These are phyloP conservation scores for Mucor velutinosus DNA, from an alignment of 371 early-diverging fungal species.

Conservation along the genomic window DNA sequence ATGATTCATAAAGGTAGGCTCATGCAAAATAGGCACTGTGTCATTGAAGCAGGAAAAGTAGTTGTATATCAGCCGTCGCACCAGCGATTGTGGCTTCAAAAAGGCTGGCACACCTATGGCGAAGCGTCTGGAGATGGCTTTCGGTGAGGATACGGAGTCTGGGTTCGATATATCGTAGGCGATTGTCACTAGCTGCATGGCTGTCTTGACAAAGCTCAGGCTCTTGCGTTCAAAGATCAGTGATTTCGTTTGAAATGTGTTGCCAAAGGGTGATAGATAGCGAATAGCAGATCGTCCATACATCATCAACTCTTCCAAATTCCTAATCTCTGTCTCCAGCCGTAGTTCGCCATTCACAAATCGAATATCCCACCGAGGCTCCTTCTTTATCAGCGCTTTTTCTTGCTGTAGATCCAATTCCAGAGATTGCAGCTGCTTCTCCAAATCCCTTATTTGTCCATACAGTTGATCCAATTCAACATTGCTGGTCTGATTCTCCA, in stretches of 20 bases:
- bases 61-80: slow-evolving; percentile 6
- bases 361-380: slow-evolving; percentile 13
- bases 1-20: slow-evolving; percentile 17
- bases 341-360: slow-evolving; percentile 4
- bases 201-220: slow-evolving; percentile 8
- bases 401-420: slow-evolving; percentile 12
- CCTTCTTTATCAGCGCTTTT: slow-evolving; percentile 7
- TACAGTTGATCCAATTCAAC: background rate
- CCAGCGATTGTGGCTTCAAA: background rate
- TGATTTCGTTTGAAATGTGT: slow-evolving; percentile 1
- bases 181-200: background rate
- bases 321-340: slow-evolving; percentile 7
- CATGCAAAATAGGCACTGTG: slow-evolving; percentile 13
- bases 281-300: slow-evolving; percentile 15
- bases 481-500: background rate
- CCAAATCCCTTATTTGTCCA: slow-evolving; percentile 12
- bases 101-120: background rate
- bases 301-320: slow-evolving; percentile 10
- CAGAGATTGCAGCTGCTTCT: slow-evolving; percentile 10
- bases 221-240: slow-evolving; percentile 5
- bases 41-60: slow-evolving; percentile 19
- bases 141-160: background rate
- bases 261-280: slow-evolving; percentile 26
- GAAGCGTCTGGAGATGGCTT: slow-evolving; percentile 1
- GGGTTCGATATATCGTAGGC: background rate